Percentiles rank a stretch among this genome's conserved stretches.
Conservation (phyloP, 2,329 filamentous ascomycete species). For the Aspergillus sp. region DNA sequence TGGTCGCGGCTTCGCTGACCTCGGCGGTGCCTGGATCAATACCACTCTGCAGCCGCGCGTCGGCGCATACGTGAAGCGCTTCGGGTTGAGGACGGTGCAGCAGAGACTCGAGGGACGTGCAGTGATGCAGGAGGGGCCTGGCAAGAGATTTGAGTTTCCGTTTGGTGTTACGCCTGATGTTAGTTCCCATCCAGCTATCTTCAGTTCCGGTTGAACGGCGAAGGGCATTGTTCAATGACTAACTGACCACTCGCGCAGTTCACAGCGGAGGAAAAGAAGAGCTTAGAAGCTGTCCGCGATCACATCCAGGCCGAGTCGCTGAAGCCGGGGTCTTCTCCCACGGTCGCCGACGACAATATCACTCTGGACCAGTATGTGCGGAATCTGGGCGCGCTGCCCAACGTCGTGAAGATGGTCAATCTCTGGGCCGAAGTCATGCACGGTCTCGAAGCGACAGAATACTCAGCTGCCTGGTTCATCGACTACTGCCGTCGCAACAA, state of each 20-base stretch:
- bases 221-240: not conserved
- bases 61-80: constrained; percentile 32
- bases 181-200: not conserved
- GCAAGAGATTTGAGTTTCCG: constrained; percentile 23
- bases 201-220: not conserved
- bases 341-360: constrained; percentile 30
- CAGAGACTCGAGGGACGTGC: constrained; percentile 47
- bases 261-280: constrained; percentile 30
- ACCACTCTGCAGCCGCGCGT: constrained; percentile 53
- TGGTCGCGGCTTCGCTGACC: constrained; percentile 39
- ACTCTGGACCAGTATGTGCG: constrained; percentile 38
- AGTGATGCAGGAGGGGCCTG: constrained; percentile 28
- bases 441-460: constrained; percentile 36
- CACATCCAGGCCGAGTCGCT: constrained; percentile 37
- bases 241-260: constrained; percentile 21
- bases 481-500: constrained; percentile 40
- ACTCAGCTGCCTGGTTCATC: constrained; percentile 40
- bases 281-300: constrained; percentile 35
- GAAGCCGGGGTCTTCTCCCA: constrained; percentile 19
- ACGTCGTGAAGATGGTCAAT: constrained; percentile 36
- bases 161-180: constrained; percentile 36
- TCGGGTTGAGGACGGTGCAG: constrained; percentile 44
- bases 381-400: constrained; percentile 31
- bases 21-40: constrained; percentile 63
- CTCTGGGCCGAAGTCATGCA: constrained; percentile 41